phyloP scores from a whole-genome alignment of 2,329 filamentous ascomycete genomes.

The Thermothelomyces thermophilus region DNA sequence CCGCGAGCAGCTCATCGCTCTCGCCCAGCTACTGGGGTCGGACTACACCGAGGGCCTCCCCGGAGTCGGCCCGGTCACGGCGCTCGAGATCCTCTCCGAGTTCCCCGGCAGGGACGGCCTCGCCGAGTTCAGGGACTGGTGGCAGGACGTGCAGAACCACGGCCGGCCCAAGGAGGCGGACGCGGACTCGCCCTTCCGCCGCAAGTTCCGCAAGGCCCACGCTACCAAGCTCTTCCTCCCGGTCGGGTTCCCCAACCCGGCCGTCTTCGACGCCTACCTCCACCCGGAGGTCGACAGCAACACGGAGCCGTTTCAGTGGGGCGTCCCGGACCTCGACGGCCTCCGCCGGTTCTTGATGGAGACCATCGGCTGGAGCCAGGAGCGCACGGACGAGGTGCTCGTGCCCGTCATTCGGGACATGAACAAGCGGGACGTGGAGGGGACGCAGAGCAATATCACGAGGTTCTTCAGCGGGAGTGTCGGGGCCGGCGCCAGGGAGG shows the following conservation, averaged over 20 bases:
- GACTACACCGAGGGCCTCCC: conserved; percentile 93
- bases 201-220: conserved; percentile 77
- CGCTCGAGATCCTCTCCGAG: conserved; percentile 87
- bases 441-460: conserved; percentile 96
- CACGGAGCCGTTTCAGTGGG: conserved; percentile 83
- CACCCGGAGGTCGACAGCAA: conserved; percentile 78
- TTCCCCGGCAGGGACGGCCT: conserved; percentile 61
- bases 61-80: conserved; percentile 88
- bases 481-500: conserved; percentile 25
- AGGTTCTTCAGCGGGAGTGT: conserved; percentile 74
- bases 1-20: conserved; percentile 77
- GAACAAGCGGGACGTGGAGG: conserved; percentile 80
- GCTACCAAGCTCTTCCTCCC: conserved; percentile 82
- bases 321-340: conserved; percentile 84
- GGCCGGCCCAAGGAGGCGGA: conserved; percentile 60
- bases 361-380: conserved; percentile 87
- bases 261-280: conserved; percentile 78
- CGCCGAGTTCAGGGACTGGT: conserved; percentile 80
- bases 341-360: conserved; percentile 78
- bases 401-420: conserved; percentile 94
- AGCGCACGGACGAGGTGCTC: conserved; percentile 89
- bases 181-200: conserved; percentile 59
- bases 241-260: conserved; percentile 66
- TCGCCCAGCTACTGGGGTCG: conserved; percentile 85
- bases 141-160: conserved; percentile 65